Evolutionary conservation across 495 filamentous ascomycete species (phyloP), one percentile per base, ranked within the genome.

Genomic region (Apodospora peruviana): DNA sequence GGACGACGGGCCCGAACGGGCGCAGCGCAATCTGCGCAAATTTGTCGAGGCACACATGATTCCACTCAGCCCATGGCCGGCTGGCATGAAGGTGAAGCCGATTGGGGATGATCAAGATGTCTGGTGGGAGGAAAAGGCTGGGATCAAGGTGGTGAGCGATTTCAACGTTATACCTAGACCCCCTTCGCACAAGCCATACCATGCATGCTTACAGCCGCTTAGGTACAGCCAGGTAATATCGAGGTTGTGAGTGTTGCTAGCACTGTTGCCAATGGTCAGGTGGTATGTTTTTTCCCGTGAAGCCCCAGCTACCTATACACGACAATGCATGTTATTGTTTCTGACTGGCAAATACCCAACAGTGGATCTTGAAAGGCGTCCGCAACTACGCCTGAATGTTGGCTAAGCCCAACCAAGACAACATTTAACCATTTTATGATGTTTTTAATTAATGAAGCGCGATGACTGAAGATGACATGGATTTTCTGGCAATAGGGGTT

Each of bases 21-120:
- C 93, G 2, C 78, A 81, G 35, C 71, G 67, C 48, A 98, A 98
- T 60, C 57, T 97, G 59, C 77, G 81, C 60, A 71, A 79, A 29
- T 96, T 97, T 65, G 88, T 94, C 0, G 86, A 96, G 70, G 85
- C 86, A 11, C 93, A 98, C 67, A 74, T 96, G 32, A 70, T 96
- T 0, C 79, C 81, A 12, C 70, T 68, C 12, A 87, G 79, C 55
- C 91, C 91, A 2, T 97, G 94, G 93, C 70, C 69, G 46, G 84
- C 87, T 59, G 81, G 80, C 0, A 75, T 86, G 62, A 91, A 88
- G 65, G 75, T 78, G 0, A 77, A 81, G 66, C 85, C 87, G 0
- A 73, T 78, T 4, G 90, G 89, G 2, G 71, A 64, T 0, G 70
- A 67, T 48, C 78, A 77, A 47, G 82, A 83, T 53, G 59, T 97